Evolutionary conservation across 345 rosid species (phyloP).

Genomic region (Excoecaria cochinchinensis): DNA sequence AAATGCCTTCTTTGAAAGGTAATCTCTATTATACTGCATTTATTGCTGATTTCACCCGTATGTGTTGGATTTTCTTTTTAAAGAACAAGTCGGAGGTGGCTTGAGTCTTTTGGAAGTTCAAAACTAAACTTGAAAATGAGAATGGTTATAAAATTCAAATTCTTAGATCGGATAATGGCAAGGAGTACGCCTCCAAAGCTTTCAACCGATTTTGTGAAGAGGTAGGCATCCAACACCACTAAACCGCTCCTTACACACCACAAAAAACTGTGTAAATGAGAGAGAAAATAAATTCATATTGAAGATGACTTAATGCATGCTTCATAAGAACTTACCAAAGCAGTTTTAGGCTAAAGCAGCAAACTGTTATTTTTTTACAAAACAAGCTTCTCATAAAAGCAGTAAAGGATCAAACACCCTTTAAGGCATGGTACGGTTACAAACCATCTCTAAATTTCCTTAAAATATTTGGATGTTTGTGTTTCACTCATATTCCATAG

Average conservation of each 20-base stretch:
- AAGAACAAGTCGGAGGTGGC: neutral
- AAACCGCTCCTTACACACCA: neutral
- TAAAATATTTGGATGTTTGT: too few species aligned
- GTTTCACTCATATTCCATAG: too few species aligned
- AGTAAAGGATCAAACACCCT: too few species aligned
- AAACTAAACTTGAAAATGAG: neutral
- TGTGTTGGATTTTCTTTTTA: constrained; percentile 3
- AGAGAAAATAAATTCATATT: neutral
- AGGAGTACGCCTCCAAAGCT: neutral
- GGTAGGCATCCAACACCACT: neutral
- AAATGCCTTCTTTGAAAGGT: too few species aligned
- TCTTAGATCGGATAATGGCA: neutral
- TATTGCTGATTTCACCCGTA: neutral
- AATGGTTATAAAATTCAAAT: neutral
- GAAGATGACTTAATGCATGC: neutral
- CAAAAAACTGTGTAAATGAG: neutral
- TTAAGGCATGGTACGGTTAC: too few species aligned
- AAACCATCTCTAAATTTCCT: too few species aligned
- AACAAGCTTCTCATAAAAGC: too few species aligned
- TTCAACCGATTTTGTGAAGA: constrained; percentile 1
- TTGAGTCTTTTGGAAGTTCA: neutral
- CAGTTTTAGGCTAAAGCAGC: too few species aligned
- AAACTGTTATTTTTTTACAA: too few species aligned
- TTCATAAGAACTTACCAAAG: neutral
- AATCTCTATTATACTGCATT: neutral